Percentiles rank a stretch among this genome's conserved stretches.
These are phyloP conservation scores for Bothriochloa decipiens DNA, from an alignment of 176 grass and related monocot species.

Conservation along the genomic window DNA sequence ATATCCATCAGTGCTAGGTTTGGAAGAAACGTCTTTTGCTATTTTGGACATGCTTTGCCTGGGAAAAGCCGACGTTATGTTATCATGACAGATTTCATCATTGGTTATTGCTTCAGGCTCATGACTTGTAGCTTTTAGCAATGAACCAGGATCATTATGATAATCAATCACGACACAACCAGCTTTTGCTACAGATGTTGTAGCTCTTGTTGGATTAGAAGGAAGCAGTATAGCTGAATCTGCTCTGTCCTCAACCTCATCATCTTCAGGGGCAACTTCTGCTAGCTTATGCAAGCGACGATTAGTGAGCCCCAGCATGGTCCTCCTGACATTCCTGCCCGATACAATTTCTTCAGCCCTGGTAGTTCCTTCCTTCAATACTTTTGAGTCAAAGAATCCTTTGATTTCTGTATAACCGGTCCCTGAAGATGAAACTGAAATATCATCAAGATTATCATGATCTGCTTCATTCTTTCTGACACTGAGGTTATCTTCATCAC, in stretches of 20 bases:
- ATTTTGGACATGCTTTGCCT: neutral
- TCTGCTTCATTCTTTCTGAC: constrained; percentile 31
- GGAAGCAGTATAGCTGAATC: constrained; percentile 16
- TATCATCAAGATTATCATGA: constrained; percentile 41
- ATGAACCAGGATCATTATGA: neutral
- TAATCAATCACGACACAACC: neutral
- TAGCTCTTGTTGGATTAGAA: constrained; percentile 17
- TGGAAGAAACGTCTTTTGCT: neutral
- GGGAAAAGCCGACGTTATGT: neutral
- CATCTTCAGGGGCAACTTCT: constrained; percentile 38
- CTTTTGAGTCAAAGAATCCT: constrained; percentile 45
- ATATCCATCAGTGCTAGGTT: neutral
- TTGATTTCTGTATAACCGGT: constrained; percentile 24
- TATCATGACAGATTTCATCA: constrained; percentile 21
- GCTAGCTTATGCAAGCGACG: constrained; percentile 35
- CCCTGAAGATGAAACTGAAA: constrained; percentile 38
- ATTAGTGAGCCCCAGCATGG: neutral
- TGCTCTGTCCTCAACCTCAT: constrained; percentile 26
- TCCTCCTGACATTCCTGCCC: neutral
- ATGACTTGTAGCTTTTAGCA: neutral
- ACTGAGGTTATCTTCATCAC: neutral
- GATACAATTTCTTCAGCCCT: constrained; percentile 19
- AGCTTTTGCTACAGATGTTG: neutral
- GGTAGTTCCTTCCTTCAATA: neutral
- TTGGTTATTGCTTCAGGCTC: neutral